Evolutionary conservation across 257 asterid species (phyloP).

Genomic region (Forsythia viridissima): DNA sequence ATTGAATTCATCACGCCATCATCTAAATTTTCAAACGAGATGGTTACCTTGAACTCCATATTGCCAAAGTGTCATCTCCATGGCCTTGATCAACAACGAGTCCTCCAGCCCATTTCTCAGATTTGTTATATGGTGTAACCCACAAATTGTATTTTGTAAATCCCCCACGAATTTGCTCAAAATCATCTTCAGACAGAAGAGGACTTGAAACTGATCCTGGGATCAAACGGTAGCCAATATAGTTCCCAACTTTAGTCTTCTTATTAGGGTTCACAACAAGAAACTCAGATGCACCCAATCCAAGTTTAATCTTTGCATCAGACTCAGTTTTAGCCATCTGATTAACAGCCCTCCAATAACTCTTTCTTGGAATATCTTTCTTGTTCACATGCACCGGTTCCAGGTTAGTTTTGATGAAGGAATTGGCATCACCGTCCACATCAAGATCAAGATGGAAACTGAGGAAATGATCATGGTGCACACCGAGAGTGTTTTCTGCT

Average conservation of each 20-base stretch:
- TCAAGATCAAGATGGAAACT: conserved; percentile 44
- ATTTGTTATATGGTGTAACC: conserved; percentile 48
- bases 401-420: conserved; percentile 25
- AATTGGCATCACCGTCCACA: conserved; percentile 37
- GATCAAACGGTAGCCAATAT: conserved; percentile 36
- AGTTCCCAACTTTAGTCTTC: conserved; percentile 41
- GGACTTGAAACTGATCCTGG: conserved; percentile 24
- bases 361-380: conserved; percentile 23
- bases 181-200: conserved; percentile 27
- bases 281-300: conserved; percentile 26
- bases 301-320: conserved; percentile 35
- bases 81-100: conserved; percentile 30
- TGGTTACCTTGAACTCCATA: conserved; percentile 40
- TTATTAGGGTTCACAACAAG: conserved; percentile 38
- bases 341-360: conserved; percentile 36
- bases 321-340: conserved; percentile 39
- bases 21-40: neutral
- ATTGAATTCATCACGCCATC: no score
- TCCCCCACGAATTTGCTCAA: conserved; percentile 32
- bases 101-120: conserved; percentile 48
- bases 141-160: conserved; percentile 41
- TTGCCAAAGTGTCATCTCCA: conserved; percentile 44
- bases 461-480: conserved; percentile 35
- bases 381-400: neutral
- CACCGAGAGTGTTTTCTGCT: conserved; percentile 33